Base-by-base conservation (phyloP, 768 basidiomycete genomes). In the Phlegmacium glaucopus region DNA sequence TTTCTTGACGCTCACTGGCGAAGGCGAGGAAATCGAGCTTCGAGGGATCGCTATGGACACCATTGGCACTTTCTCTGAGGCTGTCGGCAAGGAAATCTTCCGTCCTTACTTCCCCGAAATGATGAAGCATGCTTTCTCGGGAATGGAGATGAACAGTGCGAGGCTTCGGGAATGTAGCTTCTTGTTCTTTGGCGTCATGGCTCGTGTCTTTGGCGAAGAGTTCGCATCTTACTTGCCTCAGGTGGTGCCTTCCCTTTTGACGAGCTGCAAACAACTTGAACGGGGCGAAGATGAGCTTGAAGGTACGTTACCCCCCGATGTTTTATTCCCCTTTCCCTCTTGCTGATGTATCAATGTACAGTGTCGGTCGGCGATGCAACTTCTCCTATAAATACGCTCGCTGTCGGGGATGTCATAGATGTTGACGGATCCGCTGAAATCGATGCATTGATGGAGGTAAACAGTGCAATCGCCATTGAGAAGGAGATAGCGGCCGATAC, bases 401-500 rank as follows among this genome's bases (percentile, higher is more conserved):
- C 78, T 34, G 68, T 87, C 37, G 72, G 76, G 46, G 80, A 82
- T 32, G 76, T 78, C 10, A 41, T 62, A 36, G 84, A 79, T 53
- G 68, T 61, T 10, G 79, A 83, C 54, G 76, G 77, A n/a, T 76
- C 72, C 44, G 65, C 90, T 38, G 90, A 93, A 57, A 67, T 91
- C 42, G 90, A 91, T 57, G 91, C 92, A 67, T 75, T 91, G 67
- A 79, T 93, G 61, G 90, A 93, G 52, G 91, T 94, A 52, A 95
- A 94, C 73, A 91, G 88, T 57, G 94, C 94, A 16, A 87, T 98
- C 55, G 94, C 94, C 36, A 93, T 98, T 47, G 96, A 99, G 76
- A 99, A 99, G 70, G 96, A 99, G 74, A 96, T 97, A 50, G 94
- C 96, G 16, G 92, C 93, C 18, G 94, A 98, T 63, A 92, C 94